These are phyloP conservation scores for Schoenoplectus tabernaemontani DNA, from an alignment of 202 grass and related monocot species.

Conservation along the genomic window DNA sequence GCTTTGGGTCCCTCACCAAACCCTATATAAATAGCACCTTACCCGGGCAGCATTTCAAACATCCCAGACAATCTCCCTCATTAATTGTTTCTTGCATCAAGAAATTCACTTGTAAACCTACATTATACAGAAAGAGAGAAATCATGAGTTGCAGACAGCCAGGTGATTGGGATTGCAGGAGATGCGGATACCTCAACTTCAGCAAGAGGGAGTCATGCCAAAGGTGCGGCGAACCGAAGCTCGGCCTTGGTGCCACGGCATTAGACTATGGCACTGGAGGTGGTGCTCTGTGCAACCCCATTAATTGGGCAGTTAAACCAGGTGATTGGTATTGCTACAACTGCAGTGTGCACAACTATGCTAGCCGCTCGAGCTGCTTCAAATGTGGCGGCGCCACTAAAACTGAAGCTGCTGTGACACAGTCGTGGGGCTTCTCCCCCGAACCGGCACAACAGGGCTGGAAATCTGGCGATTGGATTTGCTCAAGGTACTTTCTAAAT, in stretches of 20 bases:
- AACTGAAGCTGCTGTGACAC: constrained; percentile 60
- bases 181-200: constrained; percentile 92
- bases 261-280: constrained; percentile 38
- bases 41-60: constrained; percentile 20
- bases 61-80: constrained; percentile 23
- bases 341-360: constrained; percentile 84
- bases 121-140: background rate
- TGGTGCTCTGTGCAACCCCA: background rate
- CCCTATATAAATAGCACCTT: constrained; percentile 72
- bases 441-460: constrained; percentile 33
- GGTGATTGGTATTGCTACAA: constrained; percentile 85
- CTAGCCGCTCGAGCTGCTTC: constrained; percentile 68
- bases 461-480: constrained; percentile 94
- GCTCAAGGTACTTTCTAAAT: constrained; percentile 41
- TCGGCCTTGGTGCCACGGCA: constrained; percentile 48
- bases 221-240: constrained; percentile 70
- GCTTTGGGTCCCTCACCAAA: constrained; percentile 37
- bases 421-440: constrained; percentile 55
- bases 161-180: constrained; percentile 87
- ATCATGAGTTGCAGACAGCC: constrained; percentile 56
- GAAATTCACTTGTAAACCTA: background rate
- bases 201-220: constrained; percentile 86
- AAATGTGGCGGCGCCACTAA: constrained; percentile 64
- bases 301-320: constrained; percentile 77
- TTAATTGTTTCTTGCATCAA: constrained; percentile 13